Base-by-base conservation (phyloP, 495 filamentous ascomycete species). In the Trypethelium eluteriae region DNA sequence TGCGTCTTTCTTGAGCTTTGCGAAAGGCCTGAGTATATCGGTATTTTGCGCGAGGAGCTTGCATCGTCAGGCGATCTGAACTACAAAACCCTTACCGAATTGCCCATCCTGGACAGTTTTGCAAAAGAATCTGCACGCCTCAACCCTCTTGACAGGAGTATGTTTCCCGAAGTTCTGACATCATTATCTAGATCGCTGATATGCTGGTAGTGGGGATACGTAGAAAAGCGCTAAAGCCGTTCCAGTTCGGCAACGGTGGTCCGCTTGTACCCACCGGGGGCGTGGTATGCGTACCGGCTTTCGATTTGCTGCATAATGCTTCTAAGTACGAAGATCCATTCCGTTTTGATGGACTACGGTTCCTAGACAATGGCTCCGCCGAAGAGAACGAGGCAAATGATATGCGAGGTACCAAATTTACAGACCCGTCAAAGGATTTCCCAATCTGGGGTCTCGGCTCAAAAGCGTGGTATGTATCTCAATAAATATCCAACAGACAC, bases 401-500 rank as follows among this genome's bases (percentile, higher is more conserved):
- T 14, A 46, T 46, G 41, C 41, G 41, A 6, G 41, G 41, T 46
- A 46, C 41, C 14, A 53, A 18, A 18, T 18, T 53, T 3, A 53
- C 6, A 3, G 6, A 53, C n/a, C 5, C 16, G 7, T 53, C 49
- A 3, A 7, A 53, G 3, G 6, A 53, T 9, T 53, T 53, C 18
- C 49, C 49, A 53, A 53, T 53, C 9, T 53, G 49, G 49, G 49
- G 49, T 53, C 16, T 53, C 4, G 49, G 49, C 49, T 53, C 49
- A 3, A 9, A 9, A 18, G 49, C 49, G 4, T 53, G 49, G 49
- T 53, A 53, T 9, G 4, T 11, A 14, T 53, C 3, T 18, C 49
- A 25, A 11, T 3, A 25, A 53, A 3, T n/a, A n/a, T n/a, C n/a
- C n/a, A n/a, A n/a, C n/a, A n/a, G n/a, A n/a, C n/a, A n/a, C 49